Conservation (phyloP, 129 eudicot species). For the Flaveria bidentis region DNA sequence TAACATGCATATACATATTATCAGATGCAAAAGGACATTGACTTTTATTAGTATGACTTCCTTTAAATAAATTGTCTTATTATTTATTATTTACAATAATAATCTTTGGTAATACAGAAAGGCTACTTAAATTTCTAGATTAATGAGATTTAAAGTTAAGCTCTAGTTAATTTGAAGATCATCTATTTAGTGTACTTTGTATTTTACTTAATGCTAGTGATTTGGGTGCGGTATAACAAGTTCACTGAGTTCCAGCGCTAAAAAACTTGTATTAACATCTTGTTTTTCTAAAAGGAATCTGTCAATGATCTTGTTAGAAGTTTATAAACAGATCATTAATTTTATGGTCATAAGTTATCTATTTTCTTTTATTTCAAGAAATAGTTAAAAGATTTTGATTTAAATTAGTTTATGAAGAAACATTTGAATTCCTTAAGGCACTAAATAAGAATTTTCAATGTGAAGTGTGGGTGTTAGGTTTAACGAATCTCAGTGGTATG, state of each 20-base stretch:
- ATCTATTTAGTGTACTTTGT: no score
- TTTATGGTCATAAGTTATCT: no score
- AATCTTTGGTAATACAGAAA: slow-evolving; percentile 13
- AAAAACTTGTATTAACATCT: neutral
- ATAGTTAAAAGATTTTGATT: neutral
- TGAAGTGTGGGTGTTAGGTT: slow-evolving; percentile 22
- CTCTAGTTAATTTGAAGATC: no score
- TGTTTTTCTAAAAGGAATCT: neutral
- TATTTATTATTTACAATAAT: neutral
- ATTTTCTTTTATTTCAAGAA: neutral
- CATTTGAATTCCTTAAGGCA: neutral
- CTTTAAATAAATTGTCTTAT: neutral
- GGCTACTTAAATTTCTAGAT: no score
- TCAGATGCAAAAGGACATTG: slow-evolving; percentile 13
- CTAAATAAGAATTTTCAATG: slow-evolving; percentile 6
- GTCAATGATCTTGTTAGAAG: neutral
- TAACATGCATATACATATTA: slow-evolving; percentile 28
- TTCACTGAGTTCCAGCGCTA: no score
- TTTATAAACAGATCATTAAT: neutral
- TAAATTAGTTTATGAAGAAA: neutral
- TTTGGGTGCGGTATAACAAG: no score
- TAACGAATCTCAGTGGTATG: slow-evolving; percentile 28
- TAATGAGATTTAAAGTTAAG: no score
- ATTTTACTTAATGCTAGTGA: no score
- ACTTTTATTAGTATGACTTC: slow-evolving; percentile 7